Evolutionary conservation across 2,329 filamentous ascomycete genomes (phyloP).

Genomic region (Aspergillus sergii): DNA sequence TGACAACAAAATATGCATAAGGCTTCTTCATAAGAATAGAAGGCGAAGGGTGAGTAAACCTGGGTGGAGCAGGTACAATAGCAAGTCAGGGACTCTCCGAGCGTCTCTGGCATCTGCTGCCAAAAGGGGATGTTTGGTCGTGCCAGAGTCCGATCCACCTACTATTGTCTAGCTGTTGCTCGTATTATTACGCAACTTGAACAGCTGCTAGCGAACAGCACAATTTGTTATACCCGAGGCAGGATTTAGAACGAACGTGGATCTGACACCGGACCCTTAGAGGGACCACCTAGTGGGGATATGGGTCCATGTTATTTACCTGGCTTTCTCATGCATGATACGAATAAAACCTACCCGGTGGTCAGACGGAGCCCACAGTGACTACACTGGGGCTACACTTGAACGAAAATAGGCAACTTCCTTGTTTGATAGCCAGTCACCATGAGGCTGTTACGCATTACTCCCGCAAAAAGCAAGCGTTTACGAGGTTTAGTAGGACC

Average conservation of each 20-base stretch:
- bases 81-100: background rate
- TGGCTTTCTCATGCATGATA: background rate
- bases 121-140: background rate
- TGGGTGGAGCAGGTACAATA: background rate
- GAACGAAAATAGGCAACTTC: background rate
- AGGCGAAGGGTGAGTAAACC: background rate
- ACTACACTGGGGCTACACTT: too few relatives aligned
- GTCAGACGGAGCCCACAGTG: background rate
- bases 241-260: background rate
- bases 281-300: background rate
- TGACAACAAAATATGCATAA: too few relatives aligned
- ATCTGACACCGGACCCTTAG: background rate
- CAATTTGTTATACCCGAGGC: background rate
- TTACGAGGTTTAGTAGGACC: background rate
- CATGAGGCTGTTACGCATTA: background rate
- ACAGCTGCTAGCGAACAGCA: background rate
- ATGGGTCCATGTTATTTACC: background rate
- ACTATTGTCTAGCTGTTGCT: background rate
- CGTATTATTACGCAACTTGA: background rate
- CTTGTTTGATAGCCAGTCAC: background rate
- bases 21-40: background rate
- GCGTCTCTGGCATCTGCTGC: background rate
- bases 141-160: background rate
- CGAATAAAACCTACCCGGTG: background rate
- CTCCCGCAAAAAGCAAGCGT: background rate